Conservation (phyloP, 176 grass and related monocot genomes). For the Musa itinerans region DNA sequence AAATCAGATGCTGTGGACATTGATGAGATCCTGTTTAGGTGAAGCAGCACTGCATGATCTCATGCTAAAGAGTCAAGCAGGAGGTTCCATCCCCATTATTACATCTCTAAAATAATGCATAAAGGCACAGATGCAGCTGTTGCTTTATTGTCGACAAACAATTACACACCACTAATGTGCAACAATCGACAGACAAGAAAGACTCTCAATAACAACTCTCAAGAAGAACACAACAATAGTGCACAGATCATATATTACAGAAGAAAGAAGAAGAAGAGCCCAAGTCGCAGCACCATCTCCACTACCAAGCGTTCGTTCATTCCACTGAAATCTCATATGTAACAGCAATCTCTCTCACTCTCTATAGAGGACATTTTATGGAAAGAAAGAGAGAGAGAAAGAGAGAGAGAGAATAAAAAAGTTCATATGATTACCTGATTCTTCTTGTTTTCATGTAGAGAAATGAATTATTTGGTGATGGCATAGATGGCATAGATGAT, state of each 20-base stretch:
- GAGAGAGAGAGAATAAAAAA: neutral
- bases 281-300: no score
- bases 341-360: no score
- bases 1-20: no score
- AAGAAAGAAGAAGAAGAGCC: neutral
- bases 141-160: neutral
- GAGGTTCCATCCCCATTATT: no score
- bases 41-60: no score
- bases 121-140: neutral
- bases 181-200: neutral
- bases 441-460: neutral
- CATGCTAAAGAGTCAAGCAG: no score
- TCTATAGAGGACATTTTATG: no score
- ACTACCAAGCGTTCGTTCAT: neutral
- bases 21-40: no score
- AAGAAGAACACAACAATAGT: neutral
- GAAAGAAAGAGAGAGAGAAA: neutral
- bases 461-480: slow-evolving; percentile 6
- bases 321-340: no score
- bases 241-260: neutral
- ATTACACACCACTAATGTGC: neutral
- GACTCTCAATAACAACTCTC: neutral
- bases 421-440: neutral
- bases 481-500: slow-evolving; percentile 2
- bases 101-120: no score